Percentiles rank a stretch among this genome's conserved stretches.
Evolutionary conservation across 2,329 filamentous ascomycete genomes (phyloP).

Genomic region (Penicillium sp.): DNA sequence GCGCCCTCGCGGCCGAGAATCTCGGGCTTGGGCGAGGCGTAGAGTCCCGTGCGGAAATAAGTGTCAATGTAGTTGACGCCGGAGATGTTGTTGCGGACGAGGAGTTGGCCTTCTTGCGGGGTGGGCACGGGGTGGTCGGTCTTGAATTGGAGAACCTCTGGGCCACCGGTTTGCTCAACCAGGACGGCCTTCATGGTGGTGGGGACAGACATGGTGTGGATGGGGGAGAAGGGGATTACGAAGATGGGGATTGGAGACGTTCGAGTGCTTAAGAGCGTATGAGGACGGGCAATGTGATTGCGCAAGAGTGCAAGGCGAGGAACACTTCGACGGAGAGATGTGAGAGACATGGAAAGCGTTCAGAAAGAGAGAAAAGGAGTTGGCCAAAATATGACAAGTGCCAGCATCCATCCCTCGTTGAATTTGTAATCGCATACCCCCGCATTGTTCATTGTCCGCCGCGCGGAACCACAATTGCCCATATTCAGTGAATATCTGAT

Average conservation of each 20-base stretch:
- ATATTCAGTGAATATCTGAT: neutral
- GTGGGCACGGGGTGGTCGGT: constrained; percentile 71
- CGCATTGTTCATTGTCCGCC: constrained; percentile 11
- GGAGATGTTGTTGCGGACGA: constrained; percentile 77
- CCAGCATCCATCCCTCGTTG: neutral
- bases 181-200: constrained; percentile 73
- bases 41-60: constrained; percentile 86
- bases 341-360: constrained; percentile 16
- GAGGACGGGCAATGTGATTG: constrained; percentile 13
- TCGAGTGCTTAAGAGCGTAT: neutral
- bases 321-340: constrained; percentile 14
- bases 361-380: neutral
- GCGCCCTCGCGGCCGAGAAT: constrained; percentile 78
- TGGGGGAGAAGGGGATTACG: constrained; percentile 21
- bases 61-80: constrained; percentile 91
- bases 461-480: neutral
- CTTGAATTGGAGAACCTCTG: constrained; percentile 71
- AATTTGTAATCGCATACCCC: constrained; percentile 20
- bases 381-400: neutral
- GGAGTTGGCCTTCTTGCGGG: constrained; percentile 68
- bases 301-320: constrained; percentile 19
- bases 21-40: constrained; percentile 70
- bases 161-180: constrained; percentile 71
- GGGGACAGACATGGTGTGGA: constrained; percentile 54
- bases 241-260: constrained; percentile 2